A percentile compares a stretch with the other conserved stretches of the same genome.
Conservation (phyloP, 2,329 filamentous ascomycete species). For the Sclerotinia minor region DNA sequence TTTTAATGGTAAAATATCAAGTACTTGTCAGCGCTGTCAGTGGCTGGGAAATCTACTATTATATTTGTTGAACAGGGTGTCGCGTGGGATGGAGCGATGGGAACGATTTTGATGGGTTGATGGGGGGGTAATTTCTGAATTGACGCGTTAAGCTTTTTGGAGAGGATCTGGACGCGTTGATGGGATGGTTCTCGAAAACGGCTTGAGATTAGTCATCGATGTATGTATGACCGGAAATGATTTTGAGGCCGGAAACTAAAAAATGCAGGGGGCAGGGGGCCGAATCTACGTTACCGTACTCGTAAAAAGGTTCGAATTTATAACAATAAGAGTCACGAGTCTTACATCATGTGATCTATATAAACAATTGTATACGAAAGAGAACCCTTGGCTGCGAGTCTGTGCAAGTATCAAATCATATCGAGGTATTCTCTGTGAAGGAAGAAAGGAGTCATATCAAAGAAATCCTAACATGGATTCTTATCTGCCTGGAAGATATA, state of each 20-base stretch:
- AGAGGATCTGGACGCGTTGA: conserved; percentile 13
- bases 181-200: neutral
- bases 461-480: neutral
- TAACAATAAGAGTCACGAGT: neutral
- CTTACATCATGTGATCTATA: neutral
- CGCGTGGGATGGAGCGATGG: conserved; percentile 16
- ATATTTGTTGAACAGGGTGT: conserved; percentile 17
- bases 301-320: neutral
- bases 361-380: neutral
- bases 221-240: neutral
- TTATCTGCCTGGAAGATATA: neutral
- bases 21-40: conserved; percentile 4
- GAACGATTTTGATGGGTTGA: conserved; percentile 10
- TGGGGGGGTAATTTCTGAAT: neutral
- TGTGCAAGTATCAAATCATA: neutral
- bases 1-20: conserved; percentile 6
- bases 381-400: neutral
- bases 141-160: conserved; percentile 12
- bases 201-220: conserved; percentile 7
- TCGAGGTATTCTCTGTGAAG: neutral
- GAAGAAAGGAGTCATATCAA: conserved; percentile 13
- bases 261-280: neutral
- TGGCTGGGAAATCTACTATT: conserved; percentile 17
- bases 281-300: neutral
- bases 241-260: neutral